Evolutionary conservation across 768 basidiomycete species (phyloP), one percentile per base, ranked within the genome.

Genomic region (Russula sp.): DNA sequence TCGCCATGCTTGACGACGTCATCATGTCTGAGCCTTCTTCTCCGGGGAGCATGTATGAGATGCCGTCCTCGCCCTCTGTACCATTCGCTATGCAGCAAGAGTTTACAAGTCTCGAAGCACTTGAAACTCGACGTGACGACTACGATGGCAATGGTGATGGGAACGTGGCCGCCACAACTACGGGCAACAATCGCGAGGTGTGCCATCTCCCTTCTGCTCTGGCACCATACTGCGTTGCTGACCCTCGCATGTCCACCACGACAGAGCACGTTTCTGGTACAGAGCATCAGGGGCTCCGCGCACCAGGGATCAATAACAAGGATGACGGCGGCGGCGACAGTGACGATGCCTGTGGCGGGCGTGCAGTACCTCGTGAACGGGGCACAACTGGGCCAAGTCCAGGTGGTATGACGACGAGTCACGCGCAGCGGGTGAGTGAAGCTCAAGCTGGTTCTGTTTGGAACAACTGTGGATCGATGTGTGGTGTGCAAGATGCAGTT

Each of bases 391-490:
- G 68, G 68, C 3, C 66, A 40, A 24, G 56, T 67, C 51, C 56
- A 64, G 56, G 54, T 67, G 16, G 56, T 59, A 16, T 66, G 68
- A 8, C 59, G 66, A 40, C 66, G 68, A 11, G 63, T 68, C n/a
- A 67, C 63, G 36, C 67, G 62, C 54, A 67, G 52, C 44, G 68
- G 68, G 48, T 63, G 66, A 10, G 66, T 67, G 44, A 67, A 64
- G 62, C 59, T 69, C 55, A 69, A 69, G 63, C n/a, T 69, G 46
- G 61, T 59, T 11, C 57, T 69, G 16, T 49, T 59, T 24, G 68
- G 66, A 46, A 51, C 57, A 48, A 57, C 62, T 5, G 68, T 69
- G 44, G 68, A 69, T 49, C 62, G 68, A 20, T 69, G 68, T 28
- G 59, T 40, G 49, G 56, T 67, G 4, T 69, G 68, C 48, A 44